Percentiles rank a stretch among this genome's conserved stretches.
These are phyloP conservation scores for Quercus cerris DNA, from an alignment of 306 rosid genomes.

Conservation along the genomic window DNA sequence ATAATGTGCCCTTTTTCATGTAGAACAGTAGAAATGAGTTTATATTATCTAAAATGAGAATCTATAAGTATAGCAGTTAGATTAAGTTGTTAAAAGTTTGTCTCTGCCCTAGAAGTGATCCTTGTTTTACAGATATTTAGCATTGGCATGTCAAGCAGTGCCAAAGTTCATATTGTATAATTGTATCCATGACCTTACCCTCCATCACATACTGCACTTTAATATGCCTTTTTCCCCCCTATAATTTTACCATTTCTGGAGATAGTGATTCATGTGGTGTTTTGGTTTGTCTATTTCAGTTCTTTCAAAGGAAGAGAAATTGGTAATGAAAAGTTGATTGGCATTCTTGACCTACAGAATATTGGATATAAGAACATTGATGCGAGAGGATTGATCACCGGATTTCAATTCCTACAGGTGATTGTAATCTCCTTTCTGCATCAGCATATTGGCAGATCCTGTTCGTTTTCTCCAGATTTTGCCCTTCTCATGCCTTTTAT, in stretches of 20 bases:
- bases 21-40: not conserved
- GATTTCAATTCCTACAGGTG: slow-evolving; percentile 91
- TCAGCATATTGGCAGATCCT: not conserved
- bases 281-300: slow-evolving; percentile 39
- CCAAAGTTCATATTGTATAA: not conserved
- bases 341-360: slow-evolving; percentile 66
- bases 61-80: not conserved
- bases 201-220: not conserved
- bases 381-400: slow-evolving; percentile 77
- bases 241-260: not conserved
- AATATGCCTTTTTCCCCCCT: not conserved
- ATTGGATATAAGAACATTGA: slow-evolving; percentile 65
- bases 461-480: not conserved
- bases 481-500: not conserved
- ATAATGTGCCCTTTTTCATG: not conserved
- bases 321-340: slow-evolving; percentile 82
- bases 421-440: not conserved
- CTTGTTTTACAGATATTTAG: not conserved
- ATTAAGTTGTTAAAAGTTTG: not conserved
- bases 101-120: not conserved
- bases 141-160: not conserved
- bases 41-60: not conserved
- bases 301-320: slow-evolving; percentile 66
- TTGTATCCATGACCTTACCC: not conserved
- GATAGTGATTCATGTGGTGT: not conserved